Conservation (phyloP, 2,329 filamentous ascomycete species). For the Coniochaeta ligniaria region DNA sequence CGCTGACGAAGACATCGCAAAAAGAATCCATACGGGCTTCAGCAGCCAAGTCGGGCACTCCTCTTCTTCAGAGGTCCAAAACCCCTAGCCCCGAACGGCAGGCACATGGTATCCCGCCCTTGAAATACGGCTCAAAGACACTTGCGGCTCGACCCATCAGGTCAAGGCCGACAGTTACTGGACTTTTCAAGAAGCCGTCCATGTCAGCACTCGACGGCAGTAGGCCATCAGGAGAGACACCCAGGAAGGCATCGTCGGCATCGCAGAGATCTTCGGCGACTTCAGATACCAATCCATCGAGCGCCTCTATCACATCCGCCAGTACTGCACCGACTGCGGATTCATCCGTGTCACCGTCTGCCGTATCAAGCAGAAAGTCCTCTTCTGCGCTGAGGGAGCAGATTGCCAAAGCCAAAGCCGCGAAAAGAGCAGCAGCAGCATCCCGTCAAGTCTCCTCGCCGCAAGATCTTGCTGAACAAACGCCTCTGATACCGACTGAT, state of each 20-base stretch:
- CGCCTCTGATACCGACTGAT: conserved; percentile 38
- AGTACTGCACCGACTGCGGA: conserved; percentile 26
- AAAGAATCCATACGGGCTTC: conserved; percentile 14
- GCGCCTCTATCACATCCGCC: conserved; percentile 25
- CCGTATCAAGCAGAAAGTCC: conserved; percentile 47
- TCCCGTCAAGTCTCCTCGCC: conserved; percentile 24
- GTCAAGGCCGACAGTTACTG: conserved; percentile 43
- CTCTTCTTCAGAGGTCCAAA: conserved; percentile 19
- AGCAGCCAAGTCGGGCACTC: conserved; percentile 23
- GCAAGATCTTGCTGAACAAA: conserved; percentile 15
- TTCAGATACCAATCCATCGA: conserved; percentile 26
- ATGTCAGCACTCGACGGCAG: conserved; percentile 30
- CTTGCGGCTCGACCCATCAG: conserved; percentile 37
- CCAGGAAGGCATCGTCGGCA: conserved; percentile 30
- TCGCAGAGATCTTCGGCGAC: conserved; percentile 29
- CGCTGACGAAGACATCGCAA: conserved; percentile 18
- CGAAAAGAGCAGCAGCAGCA: conserved; percentile 54
- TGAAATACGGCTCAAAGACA: conserved; percentile 39
- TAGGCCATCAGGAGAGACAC: conserved; percentile 16
- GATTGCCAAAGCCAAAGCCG: conserved; percentile 87
- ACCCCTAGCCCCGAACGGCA: conserved; percentile 33
- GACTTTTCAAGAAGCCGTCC: conserved; percentile 49
- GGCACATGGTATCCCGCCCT: conserved; percentile 15
- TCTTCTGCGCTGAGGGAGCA: conserved; percentile 80
- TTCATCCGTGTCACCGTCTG: conserved; percentile 23